Evolutionary conservation across 106 monocot genomes (phyloP).

Genomic region (Acorus calamus): DNA sequence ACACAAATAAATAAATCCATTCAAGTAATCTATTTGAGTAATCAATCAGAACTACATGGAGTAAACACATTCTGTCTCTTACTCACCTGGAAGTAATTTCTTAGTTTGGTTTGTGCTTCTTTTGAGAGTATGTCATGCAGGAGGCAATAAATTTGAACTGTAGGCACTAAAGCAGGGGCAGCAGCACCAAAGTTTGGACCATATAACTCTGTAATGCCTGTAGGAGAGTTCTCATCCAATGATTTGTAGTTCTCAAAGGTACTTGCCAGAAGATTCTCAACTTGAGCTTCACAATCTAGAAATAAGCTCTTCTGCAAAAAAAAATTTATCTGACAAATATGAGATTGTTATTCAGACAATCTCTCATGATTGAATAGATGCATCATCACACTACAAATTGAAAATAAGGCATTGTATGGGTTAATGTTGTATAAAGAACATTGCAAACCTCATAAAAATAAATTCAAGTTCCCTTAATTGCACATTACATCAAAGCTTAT

Average conservation of each 20-base stretch:
- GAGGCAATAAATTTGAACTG: constrained; percentile 67
- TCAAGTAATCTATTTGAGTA: too few relatives aligned
- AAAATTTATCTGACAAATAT: background rate
- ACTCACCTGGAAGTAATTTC: constrained; percentile 61
- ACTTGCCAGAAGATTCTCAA: constrained; percentile 49
- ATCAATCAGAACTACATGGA: too few relatives aligned
- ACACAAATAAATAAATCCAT: too few relatives aligned
- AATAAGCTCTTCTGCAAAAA: constrained; percentile 63
- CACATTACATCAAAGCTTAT: too few relatives aligned
- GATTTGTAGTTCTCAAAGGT: constrained; percentile 94
- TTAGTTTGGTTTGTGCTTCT: constrained; percentile 57
- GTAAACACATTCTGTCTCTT: too few relatives aligned
- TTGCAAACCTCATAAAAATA: too few relatives aligned
- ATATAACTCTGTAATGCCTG: constrained; percentile 49
- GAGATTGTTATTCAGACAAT: too few relatives aligned
- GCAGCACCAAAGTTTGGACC: constrained; percentile 36
- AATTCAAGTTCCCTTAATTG: too few relatives aligned
- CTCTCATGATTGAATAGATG: too few relatives aligned
- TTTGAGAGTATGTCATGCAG: constrained; percentile 80
- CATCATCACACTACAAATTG: too few relatives aligned
- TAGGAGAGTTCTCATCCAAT: constrained; percentile 64
- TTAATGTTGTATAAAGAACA: too few relatives aligned
- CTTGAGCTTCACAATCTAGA: constrained; percentile 74
- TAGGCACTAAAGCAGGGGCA: constrained; percentile 73
- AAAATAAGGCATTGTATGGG: too few relatives aligned